Percentiles rank a stretch among this genome's conserved stretches.
Evolutionary conservation across 2,329 filamentous ascomycete species (phyloP).

Genomic region (Chaetomium globosum): DNA sequence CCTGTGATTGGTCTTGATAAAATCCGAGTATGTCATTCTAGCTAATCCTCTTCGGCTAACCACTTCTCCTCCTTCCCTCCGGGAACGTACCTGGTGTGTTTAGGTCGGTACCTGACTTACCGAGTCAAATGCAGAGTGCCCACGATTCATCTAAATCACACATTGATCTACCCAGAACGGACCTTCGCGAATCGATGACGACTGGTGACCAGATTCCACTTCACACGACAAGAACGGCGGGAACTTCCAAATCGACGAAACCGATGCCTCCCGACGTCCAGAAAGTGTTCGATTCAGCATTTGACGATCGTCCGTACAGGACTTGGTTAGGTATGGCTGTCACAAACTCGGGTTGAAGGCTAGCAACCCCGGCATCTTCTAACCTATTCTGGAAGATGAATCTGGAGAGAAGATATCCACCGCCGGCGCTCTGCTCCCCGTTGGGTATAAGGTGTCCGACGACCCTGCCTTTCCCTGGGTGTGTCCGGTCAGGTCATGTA

Average conservation of each 20-base stretch:
- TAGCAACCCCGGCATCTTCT: neutral
- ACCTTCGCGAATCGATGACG: neutral
- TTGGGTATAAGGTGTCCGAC: slow-evolving; percentile 27
- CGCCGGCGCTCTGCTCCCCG: slow-evolving; percentile 30
- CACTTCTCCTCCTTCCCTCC: neutral
- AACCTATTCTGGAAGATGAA: slow-evolving; percentile 6
- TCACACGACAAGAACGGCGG: neutral
- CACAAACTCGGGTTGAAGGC: neutral
- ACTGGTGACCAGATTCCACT: neutral
- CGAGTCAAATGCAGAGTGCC: neutral
- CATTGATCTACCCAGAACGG: neutral
- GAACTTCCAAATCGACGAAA: neutral
- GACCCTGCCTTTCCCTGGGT: slow-evolving; percentile 31
- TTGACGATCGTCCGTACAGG: slow-evolving; percentile 24
- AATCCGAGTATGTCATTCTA: neutral
- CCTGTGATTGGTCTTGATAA: neutral
- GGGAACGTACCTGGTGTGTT: neutral
- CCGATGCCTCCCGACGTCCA: slow-evolving; percentile 20
- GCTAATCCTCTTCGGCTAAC: neutral
- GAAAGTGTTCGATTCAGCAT: slow-evolving; percentile 17
- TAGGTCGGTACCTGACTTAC: neutral
- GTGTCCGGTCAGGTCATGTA: slow-evolving; percentile 32
- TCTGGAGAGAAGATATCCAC: slow-evolving; percentile 15
- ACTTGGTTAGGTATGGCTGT: slow-evolving; percentile 14
- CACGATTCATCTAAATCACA: neutral